These are phyloP conservation scores for Ophiosphaerella korrae DNA, from an alignment of 2,329 filamentous ascomycete genomes.

Conservation along the genomic window DNA sequence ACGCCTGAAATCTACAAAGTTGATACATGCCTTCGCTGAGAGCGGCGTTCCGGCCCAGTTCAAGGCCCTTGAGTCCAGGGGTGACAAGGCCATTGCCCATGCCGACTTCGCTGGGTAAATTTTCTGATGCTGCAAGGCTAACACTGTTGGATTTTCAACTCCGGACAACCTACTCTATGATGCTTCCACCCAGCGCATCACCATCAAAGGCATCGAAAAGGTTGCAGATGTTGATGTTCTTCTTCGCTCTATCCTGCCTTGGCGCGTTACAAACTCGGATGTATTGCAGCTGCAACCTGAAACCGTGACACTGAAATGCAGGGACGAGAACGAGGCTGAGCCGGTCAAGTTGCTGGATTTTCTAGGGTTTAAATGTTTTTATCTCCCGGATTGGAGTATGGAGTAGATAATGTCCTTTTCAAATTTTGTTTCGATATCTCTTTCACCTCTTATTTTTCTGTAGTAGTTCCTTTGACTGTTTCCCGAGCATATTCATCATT, in stretches of 20 bases:
- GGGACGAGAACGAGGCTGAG: constrained; percentile 13
- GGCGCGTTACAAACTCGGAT: constrained; percentile 23
- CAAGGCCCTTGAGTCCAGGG: constrained; percentile 12
- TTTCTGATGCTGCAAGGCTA: constrained; percentile 10
- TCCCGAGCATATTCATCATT: too few species aligned
- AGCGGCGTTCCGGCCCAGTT: constrained; percentile 30
- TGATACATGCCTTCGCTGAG: constrained; percentile 26
- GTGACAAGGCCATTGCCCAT: constrained; percentile 33
- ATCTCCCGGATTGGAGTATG: too few species aligned
- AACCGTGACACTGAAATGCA: constrained; percentile 20
- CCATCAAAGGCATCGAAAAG: constrained; percentile 9
- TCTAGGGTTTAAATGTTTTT: not conserved
- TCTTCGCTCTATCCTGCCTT: constrained; percentile 23
- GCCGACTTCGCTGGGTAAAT: constrained; percentile 36
- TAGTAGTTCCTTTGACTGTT: too few species aligned
- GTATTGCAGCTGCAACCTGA: constrained; percentile 16
- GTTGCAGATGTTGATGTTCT: constrained; percentile 28
- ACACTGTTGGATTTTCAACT: constrained; percentile 16
- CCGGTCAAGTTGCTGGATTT: not conserved
- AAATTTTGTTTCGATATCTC: too few species aligned
- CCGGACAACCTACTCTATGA: constrained; percentile 37
- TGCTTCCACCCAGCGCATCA: constrained; percentile 24
- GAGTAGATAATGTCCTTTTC: too few species aligned
- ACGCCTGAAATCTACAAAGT: not conserved
- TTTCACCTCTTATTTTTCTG: too few species aligned